Evolutionary conservation across 2,329 filamentous ascomycete genomes (phyloP), one percentile per base, ranked within the genome.

Genomic region (Colletotrichum agaves): DNA sequence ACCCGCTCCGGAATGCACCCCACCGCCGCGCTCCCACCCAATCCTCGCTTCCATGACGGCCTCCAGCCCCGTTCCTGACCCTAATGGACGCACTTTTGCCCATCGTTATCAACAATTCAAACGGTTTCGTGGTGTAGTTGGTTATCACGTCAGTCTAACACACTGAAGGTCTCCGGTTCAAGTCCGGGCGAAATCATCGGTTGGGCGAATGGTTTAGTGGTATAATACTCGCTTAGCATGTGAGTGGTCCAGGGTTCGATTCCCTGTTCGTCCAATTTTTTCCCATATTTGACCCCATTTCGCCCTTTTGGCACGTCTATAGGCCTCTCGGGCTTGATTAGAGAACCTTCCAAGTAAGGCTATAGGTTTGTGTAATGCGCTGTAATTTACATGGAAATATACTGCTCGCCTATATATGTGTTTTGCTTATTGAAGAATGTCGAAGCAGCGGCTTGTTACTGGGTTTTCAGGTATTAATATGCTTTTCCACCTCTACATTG

Each of bases 91-190:
- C 8, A 46, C 3, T 47, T 37, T 33, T 11, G 2, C 1, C 0
- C 0, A 0, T 0, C 0, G 0, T 2, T 0, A 2, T n/a, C 23
- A 67, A 31, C 53, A 67, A 43, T 43, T 6, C n/a, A 39, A 43
- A 2, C 44, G 64, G 64, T 67, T 55, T 67, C 46, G 63, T 77
- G 74, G 74, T 76, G 74, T 76, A 77, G 80, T 82, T 81, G 80
- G 79, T 82, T 81, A 82, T 82, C 80, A 82, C 80, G 77, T 82
- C 78, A 81, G 80, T 81, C 79, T 82, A 82, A 82, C 79, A 77
- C 64, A 67, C 64, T 67, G 64, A 64, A 67, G 61, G 64, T 67
- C 64, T 67, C 64, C 64, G 64, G 64, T 64, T 67, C 64, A 67
- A 67, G 64, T 67, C 64, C 64, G 64, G 64, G 64, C 64, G 58